Percentiles rank a stretch among this genome's conserved stretches.
Conservation (phyloP, 2,329 filamentous ascomycete species). For the Pseudogymnoascus sp. region DNA sequence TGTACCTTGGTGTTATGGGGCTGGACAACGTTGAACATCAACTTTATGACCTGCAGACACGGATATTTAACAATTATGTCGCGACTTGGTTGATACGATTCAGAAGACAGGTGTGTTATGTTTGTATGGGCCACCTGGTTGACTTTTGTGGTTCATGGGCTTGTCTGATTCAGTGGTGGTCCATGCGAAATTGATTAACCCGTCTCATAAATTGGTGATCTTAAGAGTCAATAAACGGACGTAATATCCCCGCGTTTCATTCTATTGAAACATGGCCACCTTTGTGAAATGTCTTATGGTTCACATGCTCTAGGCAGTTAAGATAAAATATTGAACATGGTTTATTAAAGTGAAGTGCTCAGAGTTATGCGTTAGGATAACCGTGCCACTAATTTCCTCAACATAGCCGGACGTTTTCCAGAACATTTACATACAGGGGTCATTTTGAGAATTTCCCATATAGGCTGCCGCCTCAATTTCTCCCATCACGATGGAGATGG, state of each 20-base stretch:
- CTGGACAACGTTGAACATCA: slow-evolving; percentile 1
- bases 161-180: slow-evolving; percentile 9
- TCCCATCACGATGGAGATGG: not conserved
- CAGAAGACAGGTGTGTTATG: not conserved
- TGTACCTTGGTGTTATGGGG: not conserved
- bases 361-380: not conserved
- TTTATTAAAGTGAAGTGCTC: not conserved
- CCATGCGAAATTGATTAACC: slow-evolving; percentile 9
- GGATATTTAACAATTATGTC: not conserved
- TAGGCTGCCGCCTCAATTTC: not conserved
- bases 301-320: not conserved
- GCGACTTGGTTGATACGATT: not conserved
- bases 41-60: not conserved
- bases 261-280: not conserved
- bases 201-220: slow-evolving; percentile 10
- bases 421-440: not conserved
- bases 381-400: not conserved
- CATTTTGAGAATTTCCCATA: not conserved
- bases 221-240: slow-evolving; percentile 2
- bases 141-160: slow-evolving; percentile 7
- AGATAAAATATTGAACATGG: not conserved
- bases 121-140: not conserved
- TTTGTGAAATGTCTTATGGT: not conserved
- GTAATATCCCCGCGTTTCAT: slow-evolving; percentile 7
- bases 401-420: not conserved